A percentile compares a stretch with the other conserved stretches of the same genome.
phyloP scores from a whole-genome alignment of 495 filamentous ascomycete genomes.

The Astrothelium subdiscretum region DNA sequence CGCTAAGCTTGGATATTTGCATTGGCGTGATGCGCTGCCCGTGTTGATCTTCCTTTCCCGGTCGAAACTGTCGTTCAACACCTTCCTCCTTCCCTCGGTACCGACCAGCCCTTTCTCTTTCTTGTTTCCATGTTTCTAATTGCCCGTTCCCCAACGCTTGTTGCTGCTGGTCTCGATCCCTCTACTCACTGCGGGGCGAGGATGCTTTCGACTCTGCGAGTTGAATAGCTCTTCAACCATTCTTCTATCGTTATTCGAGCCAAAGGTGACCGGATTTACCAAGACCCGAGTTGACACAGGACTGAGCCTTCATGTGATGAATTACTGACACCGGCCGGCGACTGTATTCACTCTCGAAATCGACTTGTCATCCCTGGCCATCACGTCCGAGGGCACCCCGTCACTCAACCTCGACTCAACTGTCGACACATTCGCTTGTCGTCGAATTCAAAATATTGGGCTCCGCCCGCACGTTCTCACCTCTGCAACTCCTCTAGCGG shows the following conservation, averaged over 20 bases:
- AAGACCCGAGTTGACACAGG: too few species aligned
- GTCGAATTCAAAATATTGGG: not conserved
- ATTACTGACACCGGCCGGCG: too few species aligned
- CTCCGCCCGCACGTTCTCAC: not conserved
- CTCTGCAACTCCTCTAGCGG: not conserved
- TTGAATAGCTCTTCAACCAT: not conserved
- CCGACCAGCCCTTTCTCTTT: not conserved
- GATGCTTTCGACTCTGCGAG: not conserved
- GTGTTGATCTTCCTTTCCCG: not conserved
- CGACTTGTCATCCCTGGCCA: not conserved
- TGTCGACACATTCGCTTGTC: slow-evolving; percentile 1
- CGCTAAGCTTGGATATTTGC: not conserved
- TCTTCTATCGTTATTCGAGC: not conserved
- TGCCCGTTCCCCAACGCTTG: not conserved
- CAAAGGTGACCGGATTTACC: not conserved
- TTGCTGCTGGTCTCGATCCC: not conserved
- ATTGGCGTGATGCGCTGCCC: not conserved
- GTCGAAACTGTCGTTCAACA: too few species aligned
- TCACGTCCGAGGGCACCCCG: not conserved
- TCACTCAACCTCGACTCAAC: not conserved
- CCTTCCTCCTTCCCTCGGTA: not conserved
- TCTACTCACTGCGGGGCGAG: not conserved
- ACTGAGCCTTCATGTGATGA: too few species aligned
- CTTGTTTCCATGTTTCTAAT: not conserved
- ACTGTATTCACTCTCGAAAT: not conserved